Evolutionary conservation across 2,329 filamentous ascomycete species (phyloP), one percentile per base, ranked within the genome.

Genomic region (Xylaria sp.): DNA sequence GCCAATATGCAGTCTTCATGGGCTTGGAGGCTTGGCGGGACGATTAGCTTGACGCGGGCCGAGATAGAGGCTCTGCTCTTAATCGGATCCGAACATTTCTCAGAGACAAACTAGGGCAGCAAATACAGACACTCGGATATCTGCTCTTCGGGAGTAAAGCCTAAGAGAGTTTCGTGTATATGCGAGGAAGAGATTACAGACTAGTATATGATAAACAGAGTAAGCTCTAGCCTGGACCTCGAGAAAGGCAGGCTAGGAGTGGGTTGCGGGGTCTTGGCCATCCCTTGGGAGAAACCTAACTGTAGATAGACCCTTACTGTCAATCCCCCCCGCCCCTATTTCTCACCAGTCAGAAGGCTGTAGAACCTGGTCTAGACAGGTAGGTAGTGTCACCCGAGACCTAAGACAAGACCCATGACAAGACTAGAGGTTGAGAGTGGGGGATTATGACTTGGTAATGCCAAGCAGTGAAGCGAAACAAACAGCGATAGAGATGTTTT

Each of bases 301-400:
- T 48, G 18, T 48, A 23, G 28, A 54, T 20, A 50, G 18, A 44
- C 20, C 34, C 56, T 34, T 65, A 56, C 63, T 50, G 37, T 55
- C 48, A 55, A 44, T 18, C 15, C 46, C 68, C 66, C 57, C 46
- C 28, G 7, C 12, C 66, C 66, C 66, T 41, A 20, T 60, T 70
- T 60, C 44, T 67, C 50, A 41, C 68, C 68, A 70, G 64, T 67
- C 54, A 69, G 54, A 66, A 55, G 59, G 67, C 68, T 46, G 46
- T 25, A 34, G 57, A 69, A 62, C 51, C 62, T 32, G 55, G 68
- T 66, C 63, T 46, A 46, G 41, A 46, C 57, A 37, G 64, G 51
- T 37, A 37, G 46, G 56, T 32, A 37, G 68, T 67, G 55, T 64
- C 51, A 70, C 64, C 68, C 51, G n/a, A 56, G 41, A 46, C 41